Percentiles rank a stretch among this genome's conserved stretches.
Evolutionary conservation across 306 rosid species (phyloP).

Genomic region (Ammopiptanthus mongolicus): DNA sequence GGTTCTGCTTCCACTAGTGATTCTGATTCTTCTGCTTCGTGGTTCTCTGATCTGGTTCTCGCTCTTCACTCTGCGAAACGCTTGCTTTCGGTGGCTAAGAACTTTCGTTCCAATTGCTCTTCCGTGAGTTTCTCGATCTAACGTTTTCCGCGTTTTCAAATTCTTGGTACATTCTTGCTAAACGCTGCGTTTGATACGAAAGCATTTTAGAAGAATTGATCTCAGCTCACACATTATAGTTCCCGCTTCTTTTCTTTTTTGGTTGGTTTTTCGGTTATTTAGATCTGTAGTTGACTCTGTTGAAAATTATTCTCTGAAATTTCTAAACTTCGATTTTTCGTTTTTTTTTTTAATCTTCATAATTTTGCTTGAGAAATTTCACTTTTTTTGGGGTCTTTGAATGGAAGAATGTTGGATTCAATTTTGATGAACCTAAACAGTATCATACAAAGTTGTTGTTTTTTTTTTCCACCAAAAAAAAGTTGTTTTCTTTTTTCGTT

Average conservation of each 20-base stretch:
- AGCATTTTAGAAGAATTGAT: background rate
- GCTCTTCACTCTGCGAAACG: constrained; percentile 72
- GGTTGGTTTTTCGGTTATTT: background rate
- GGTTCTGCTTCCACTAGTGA: constrained; percentile 32
- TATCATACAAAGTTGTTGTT: background rate
- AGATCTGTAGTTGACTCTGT: constrained; percentile 23
- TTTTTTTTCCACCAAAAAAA: no score
- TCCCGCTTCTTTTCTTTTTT: background rate
- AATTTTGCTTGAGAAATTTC: background rate
- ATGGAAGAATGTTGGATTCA: background rate
- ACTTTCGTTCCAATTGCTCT: constrained; percentile 45
- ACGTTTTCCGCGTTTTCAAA: background rate
- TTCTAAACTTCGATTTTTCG: background rate
- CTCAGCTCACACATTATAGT: background rate
- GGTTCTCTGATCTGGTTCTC: constrained; percentile 61
- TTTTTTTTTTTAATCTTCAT: background rate
- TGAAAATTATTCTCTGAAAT: background rate
- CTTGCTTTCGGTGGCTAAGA: constrained; percentile 49
- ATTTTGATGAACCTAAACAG: background rate
- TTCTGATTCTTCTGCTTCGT: constrained; percentile 30
- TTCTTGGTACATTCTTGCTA: background rate
- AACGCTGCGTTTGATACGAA: background rate
- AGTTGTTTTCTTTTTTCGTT: background rate
- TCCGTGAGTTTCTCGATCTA: constrained; percentile 43
- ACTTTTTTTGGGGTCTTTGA: background rate